Conservation (phyloP, 2,329 filamentous ascomycete genomes). For the Chaetomium sp. region DNA sequence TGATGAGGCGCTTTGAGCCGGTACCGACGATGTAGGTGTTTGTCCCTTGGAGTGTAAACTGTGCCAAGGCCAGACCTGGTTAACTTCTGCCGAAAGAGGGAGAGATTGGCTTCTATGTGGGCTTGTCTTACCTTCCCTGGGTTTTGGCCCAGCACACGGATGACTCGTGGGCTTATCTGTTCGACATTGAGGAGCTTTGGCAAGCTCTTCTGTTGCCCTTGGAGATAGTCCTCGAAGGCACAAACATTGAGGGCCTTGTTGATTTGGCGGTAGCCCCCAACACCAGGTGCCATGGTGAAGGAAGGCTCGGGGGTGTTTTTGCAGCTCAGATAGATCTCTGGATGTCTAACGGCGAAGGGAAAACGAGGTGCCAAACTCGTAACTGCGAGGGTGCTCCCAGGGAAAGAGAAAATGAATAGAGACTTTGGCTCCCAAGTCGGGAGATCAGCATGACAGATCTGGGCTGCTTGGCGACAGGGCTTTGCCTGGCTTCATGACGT, state of each 20-base stretch:
- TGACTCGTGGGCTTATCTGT: slow-evolving; percentile 45
- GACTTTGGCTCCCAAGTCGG: too few species aligned
- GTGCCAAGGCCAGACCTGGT: too few species aligned
- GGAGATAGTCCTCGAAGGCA: slow-evolving; percentile 52
- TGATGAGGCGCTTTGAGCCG: slow-evolving; percentile 62
- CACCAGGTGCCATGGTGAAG: slow-evolving; percentile 9
- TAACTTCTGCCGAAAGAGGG: too few species aligned
- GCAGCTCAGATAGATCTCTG: too few species aligned
- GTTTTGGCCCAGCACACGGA: slow-evolving; percentile 49
- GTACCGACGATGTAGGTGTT: slow-evolving; percentile 77
- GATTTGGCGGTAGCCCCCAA: slow-evolving; percentile 49
- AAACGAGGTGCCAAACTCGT: too few species aligned
- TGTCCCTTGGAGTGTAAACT: slow-evolving; percentile 63
- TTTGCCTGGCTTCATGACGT: too few species aligned
- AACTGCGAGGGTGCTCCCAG: too few species aligned
- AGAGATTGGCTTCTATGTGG: too few species aligned
- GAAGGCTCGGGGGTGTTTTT: not conserved
- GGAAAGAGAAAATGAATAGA: too few species aligned
- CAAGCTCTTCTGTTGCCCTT: slow-evolving; percentile 42
- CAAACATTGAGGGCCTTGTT: slow-evolving; percentile 51
- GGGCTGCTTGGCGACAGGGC: too few species aligned
- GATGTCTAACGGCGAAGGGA: too few species aligned
- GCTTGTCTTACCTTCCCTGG: slow-evolving; percentile 43
- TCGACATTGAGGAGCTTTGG: slow-evolving; percentile 46
- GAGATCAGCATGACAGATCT: not conserved